These are phyloP conservation scores for Hordeum vulgare DNA, from an alignment of 176 grass and related monocot species.

Conservation along the genomic window DNA sequence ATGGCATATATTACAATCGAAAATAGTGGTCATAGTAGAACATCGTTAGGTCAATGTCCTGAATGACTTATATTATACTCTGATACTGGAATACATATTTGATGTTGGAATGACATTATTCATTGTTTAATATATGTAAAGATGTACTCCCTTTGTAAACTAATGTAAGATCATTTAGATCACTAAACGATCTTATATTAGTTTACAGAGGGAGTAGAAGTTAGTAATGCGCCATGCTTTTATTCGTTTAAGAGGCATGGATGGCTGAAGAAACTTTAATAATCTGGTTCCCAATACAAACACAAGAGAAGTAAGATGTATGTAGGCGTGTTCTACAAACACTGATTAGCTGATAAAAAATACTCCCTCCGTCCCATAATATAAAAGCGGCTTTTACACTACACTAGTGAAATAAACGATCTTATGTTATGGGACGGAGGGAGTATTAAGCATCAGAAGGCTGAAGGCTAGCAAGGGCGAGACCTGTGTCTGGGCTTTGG, in stretches of 20 bases:
- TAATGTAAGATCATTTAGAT: too few relatives aligned
- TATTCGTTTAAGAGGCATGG: neutral
- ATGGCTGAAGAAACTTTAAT: neutral
- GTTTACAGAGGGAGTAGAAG: neutral
- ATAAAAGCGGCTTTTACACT: too few relatives aligned
- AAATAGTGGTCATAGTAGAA: neutral
- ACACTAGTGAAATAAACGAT: too few relatives aligned
- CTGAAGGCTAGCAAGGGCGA: neutral
- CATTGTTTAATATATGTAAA: neutral
- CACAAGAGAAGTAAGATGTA: neutral
- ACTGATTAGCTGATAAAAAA: too few relatives aligned
- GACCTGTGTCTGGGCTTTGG: neutral
- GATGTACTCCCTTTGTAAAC: too few relatives aligned
- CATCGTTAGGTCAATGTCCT: neutral
- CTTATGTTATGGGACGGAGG: too few relatives aligned
- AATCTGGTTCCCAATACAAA: neutral
- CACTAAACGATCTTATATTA: too few relatives aligned
- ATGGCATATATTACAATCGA: neutral
- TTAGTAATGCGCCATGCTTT: neutral
- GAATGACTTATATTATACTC: neutral
- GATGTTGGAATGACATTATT: neutral
- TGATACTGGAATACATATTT: neutral
- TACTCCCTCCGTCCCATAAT: too few relatives aligned
- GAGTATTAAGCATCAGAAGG: too few relatives aligned
- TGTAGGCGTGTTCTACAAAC: neutral